Conservation (phyloP, 208 protist genomes). For the Acanthamoeba culbertsoni region DNA sequence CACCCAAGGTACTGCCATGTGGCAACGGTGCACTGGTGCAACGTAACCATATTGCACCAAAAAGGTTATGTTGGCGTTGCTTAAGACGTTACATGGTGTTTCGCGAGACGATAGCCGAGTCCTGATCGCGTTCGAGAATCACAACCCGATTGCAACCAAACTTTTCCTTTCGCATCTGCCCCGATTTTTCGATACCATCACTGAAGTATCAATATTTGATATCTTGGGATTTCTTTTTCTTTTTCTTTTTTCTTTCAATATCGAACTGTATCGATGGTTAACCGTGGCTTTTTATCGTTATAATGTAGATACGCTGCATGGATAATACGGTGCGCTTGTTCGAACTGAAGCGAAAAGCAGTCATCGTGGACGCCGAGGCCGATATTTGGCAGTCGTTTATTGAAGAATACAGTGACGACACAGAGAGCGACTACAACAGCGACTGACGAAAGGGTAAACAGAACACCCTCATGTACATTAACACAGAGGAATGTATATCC, state of each 20-base stretch:
- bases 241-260: too few relatives aligned
- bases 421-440: conserved; percentile 22
- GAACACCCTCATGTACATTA: too few relatives aligned
- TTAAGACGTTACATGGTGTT: not conserved
- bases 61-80: conserved; percentile 9
- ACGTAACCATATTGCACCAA: too few relatives aligned
- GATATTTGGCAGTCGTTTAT: not conserved
- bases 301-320: too few relatives aligned
- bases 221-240: too few relatives aligned
- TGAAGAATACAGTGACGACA: conserved; percentile 41
- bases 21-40: too few relatives aligned
- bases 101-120: not conserved
- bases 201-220: too few relatives aligned
- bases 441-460: not conserved
- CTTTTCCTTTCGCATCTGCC: not conserved
- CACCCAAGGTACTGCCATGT: not conserved
- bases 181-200: not conserved
- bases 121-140: conserved; percentile 13
- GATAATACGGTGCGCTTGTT: not conserved
- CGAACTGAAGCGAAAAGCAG: not conserved
- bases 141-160: not conserved
- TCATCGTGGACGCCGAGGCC: not conserved
- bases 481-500: too few relatives aligned
- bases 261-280: too few relatives aligned
- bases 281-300: too few relatives aligned